These are phyloP conservation scores for Pyrenochaeta sp. DNA, from an alignment of 2,329 filamentous ascomycete species.

Conservation along the genomic window DNA sequence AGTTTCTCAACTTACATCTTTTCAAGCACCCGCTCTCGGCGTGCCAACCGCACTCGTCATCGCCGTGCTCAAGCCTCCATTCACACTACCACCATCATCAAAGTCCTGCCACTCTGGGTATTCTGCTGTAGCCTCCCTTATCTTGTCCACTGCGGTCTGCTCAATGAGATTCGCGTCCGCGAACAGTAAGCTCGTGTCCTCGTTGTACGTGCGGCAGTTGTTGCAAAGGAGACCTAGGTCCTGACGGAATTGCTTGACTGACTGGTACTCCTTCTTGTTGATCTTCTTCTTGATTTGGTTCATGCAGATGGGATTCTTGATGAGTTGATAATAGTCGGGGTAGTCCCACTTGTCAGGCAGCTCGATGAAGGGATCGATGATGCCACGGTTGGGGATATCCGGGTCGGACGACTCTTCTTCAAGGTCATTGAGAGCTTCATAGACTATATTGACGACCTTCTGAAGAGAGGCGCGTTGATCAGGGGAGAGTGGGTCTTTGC, in stretches of 20 bases:
- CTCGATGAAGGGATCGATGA: conserved; percentile 94
- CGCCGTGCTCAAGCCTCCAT: conserved; percentile 55
- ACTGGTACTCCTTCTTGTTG: conserved; percentile 92
- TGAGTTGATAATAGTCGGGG: conserved; percentile 94
- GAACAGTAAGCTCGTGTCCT: conserved; percentile 91
- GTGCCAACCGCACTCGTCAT: conserved; percentile 45
- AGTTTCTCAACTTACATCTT: conserved; percentile 6
- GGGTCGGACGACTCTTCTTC: conserved; percentile 76
- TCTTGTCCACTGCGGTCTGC: conserved; percentile 62
- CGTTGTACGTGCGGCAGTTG: conserved; percentile 96
- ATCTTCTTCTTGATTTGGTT: conserved; percentile 94
- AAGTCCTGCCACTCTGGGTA: conserved; percentile 66
- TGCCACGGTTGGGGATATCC: conserved; percentile 72
- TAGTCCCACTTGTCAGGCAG: conserved; percentile 89
- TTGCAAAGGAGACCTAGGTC: conserved; percentile 86
- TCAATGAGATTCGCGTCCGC: conserved; percentile 92
- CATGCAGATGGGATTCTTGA: conserved; percentile 93
- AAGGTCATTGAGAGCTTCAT: conserved; percentile 81
- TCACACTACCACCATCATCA: conserved; percentile 60
- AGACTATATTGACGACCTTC: conserved; percentile 77
- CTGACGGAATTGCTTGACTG: conserved; percentile 78
- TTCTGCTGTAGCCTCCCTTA: conserved; percentile 63
- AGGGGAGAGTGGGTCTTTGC: conserved; percentile 73
- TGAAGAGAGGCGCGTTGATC: conserved; percentile 82
- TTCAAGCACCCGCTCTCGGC: conserved; percentile 32